These are phyloP conservation scores for Cordyceps fumosorosea DNA, from an alignment of 2,329 filamentous ascomycete genomes.

Conservation along the genomic window DNA sequence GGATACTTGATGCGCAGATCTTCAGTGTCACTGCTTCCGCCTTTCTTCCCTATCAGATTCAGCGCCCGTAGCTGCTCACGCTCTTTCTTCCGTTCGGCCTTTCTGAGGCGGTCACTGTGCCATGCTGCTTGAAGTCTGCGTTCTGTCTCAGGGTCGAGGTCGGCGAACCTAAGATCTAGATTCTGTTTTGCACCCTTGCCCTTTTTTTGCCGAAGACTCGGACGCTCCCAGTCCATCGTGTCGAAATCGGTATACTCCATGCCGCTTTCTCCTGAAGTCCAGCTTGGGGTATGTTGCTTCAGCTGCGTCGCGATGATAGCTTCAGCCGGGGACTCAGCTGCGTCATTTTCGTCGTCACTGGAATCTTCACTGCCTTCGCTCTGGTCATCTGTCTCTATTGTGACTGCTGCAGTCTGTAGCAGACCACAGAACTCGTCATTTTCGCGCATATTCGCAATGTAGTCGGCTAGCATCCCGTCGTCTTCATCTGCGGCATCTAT, in stretches of 20 bases:
- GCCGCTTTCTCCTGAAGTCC: not conserved
- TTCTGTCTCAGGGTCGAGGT: constrained; percentile 62
- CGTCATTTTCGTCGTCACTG: constrained; percentile 1
- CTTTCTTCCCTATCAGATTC: constrained; percentile 57
- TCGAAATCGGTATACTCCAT: constrained; percentile 62
- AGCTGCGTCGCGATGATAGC: not conserved
- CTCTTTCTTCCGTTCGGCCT: constrained; percentile 62
- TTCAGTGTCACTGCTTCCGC: constrained; percentile 44
- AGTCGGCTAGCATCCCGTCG: constrained; percentile 58
- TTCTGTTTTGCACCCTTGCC: constrained; percentile 55
- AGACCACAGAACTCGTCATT: constrained; percentile 53
- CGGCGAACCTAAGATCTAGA: constrained; percentile 36
- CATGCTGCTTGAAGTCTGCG: constrained; percentile 51
- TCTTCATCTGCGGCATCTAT: constrained; percentile 32
- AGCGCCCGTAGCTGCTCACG: constrained; percentile 62
- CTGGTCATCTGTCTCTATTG: not conserved
- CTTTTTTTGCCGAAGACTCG: constrained; percentile 56
- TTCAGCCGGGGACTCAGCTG: not conserved
- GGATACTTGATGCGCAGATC: constrained; percentile 66
- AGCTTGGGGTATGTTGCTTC: constrained; percentile 33
- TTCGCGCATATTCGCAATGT: constrained; percentile 59
- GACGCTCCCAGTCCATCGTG: constrained; percentile 74
- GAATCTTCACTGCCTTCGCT: not conserved
- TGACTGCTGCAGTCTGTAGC: not conserved
- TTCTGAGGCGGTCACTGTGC: constrained; percentile 63